phyloP scores from a whole-genome alignment of 1,284 basidiomycete species.

The Cutaneotrichosporon cutaneum region DNA sequence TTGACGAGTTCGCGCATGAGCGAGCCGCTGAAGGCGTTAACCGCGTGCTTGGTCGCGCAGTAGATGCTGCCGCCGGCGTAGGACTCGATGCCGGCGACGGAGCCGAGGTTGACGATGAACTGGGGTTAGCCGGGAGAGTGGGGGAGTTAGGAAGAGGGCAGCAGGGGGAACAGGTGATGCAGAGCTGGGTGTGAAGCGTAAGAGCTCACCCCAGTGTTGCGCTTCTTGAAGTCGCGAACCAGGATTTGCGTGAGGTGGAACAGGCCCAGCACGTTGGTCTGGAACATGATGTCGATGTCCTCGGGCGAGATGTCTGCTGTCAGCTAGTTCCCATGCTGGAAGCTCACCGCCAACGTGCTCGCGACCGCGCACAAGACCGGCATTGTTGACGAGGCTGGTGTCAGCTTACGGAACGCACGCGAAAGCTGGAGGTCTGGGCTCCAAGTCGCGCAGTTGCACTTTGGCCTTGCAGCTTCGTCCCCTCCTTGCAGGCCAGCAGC shows the following conservation, averaged over 20 bases:
- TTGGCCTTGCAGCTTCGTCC: not conserved
- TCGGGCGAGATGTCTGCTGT: constrained; percentile 40
- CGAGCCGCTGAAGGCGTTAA: constrained; percentile 80
- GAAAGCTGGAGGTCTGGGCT: no score
- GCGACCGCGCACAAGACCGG: constrained; percentile 50
- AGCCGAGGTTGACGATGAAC: constrained; percentile 94
- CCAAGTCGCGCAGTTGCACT: no score
- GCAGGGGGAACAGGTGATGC: no score
- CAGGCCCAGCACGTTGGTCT: constrained; percentile 65
- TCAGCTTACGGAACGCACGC: not conserved
- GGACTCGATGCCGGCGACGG: constrained; percentile 84
- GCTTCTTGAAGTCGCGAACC: constrained; percentile 78
- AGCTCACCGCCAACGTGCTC: constrained; percentile 51
- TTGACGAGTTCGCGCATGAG: constrained; percentile 82
- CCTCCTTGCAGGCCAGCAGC: not conserved
- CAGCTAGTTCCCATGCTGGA: not conserved
- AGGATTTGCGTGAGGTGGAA: constrained; percentile 49
- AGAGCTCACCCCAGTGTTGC: constrained; percentile 66
- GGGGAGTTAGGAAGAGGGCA: not conserved
- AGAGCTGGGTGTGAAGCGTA: no score
- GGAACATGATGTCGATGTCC: constrained; percentile 68
- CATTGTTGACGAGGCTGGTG: constrained; percentile 51
- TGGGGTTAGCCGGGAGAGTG: constrained; percentile 13
- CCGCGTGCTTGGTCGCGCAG: constrained; percentile 61
- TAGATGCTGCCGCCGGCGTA: constrained; percentile 76